Conservation (phyloP, 768 basidiomycete genomes). For the Pholiota conissans region DNA sequence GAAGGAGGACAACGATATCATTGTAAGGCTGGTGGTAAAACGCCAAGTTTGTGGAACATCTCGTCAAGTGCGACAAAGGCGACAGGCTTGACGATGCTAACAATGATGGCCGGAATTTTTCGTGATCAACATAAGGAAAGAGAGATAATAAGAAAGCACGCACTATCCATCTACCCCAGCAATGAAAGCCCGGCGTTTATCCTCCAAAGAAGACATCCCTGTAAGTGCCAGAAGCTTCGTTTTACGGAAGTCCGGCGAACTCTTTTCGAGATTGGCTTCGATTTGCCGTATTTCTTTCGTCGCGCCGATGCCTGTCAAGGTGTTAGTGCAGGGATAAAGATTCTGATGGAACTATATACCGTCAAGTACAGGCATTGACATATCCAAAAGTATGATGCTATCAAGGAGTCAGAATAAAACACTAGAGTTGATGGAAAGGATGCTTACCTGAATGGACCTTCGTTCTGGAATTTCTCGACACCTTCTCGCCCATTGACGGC, state of each 20-base stretch:
- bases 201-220: constrained; percentile 91
- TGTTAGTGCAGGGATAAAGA: constrained; percentile 1
- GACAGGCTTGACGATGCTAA: constrained; percentile 90
- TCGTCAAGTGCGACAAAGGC: constrained; percentile 89
- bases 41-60: constrained; percentile 75
- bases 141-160: constrained; percentile 31
- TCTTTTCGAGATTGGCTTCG: constrained; percentile 44
- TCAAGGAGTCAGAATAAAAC: constrained; percentile 6
- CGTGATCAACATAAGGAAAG: neutral
- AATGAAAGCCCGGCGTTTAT: constrained; percentile 88
- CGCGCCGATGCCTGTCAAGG: constrained; percentile 68
- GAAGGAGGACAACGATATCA: neutral
- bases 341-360: constrained; percentile 44
- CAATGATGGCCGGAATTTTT: constrained; percentile 3
- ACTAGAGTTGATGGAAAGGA: neutral
- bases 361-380: constrained; percentile 94
- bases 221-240: constrained; percentile 84
- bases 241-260: constrained; percentile 27
- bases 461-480: constrained; percentile 67
- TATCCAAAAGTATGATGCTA: constrained; percentile 83
- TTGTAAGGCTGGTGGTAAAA: neutral
- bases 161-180: constrained; percentile 96
- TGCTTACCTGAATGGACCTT: constrained; percentile 83
- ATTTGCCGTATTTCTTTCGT: constrained; percentile 80
- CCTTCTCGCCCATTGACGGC: constrained; percentile 87